Conservation (phyloP, 2,329 filamentous ascomycete species). For the Harringtonia lauricola region DNA sequence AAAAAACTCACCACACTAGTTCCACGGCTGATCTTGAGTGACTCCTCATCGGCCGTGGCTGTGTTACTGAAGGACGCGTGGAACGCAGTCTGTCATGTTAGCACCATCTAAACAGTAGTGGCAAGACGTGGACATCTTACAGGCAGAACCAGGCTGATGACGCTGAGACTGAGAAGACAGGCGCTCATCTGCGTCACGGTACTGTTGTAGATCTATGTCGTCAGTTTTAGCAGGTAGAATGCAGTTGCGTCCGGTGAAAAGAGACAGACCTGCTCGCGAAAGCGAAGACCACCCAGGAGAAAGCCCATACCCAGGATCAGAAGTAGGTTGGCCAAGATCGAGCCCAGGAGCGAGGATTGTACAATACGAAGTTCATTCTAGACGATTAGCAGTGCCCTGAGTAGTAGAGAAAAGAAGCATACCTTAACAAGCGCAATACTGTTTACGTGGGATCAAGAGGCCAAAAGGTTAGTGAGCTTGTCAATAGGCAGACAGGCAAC, state of each 20-base stretch:
- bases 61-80: constrained; percentile 70
- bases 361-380: constrained; percentile 79
- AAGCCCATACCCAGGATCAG: constrained; percentile 90
- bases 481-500: background rate
- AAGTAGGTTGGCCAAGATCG: constrained; percentile 78
- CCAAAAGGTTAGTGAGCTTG: constrained; percentile 20
- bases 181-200: constrained; percentile 96
- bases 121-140: constrained; percentile 29
- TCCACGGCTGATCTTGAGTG: constrained; percentile 76
- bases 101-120: too few relatives aligned
- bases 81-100: constrained; percentile 60
- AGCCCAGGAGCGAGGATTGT: constrained; percentile 80
- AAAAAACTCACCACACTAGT: constrained; percentile 62
- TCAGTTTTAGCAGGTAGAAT: background rate
- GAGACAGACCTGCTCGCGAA: constrained; percentile 61
- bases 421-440: constrained; percentile 69
- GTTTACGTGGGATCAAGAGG: constrained; percentile 14
- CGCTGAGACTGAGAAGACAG: constrained; percentile 79
- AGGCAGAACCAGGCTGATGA: constrained; percentile 78
- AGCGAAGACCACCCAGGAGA: constrained; percentile 74
- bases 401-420: constrained; percentile 9
- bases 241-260: background rate
- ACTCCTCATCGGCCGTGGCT: constrained; percentile 52
- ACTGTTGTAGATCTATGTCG: constrained; percentile 69
- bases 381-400: constrained; percentile 14